A percentile compares a stretch with the other conserved stretches of the same genome.
Evolutionary conservation across 169 alveolate species (phyloP).

Genomic region (Blepharisma undulans): DNA sequence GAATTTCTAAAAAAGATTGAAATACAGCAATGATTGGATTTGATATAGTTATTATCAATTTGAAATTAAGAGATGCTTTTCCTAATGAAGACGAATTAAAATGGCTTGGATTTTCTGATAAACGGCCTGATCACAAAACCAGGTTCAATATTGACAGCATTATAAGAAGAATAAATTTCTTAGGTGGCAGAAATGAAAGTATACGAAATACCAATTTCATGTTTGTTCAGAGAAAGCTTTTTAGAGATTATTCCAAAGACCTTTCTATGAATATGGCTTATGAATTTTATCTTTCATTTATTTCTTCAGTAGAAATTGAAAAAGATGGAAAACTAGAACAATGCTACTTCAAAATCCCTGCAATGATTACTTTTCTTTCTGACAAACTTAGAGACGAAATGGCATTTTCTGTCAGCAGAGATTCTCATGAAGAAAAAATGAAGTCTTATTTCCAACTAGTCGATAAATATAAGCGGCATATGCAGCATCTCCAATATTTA

Average conservation of each 20-base stretch:
- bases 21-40: background rate
- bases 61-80: background rate
- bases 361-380: background rate
- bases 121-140: background rate
- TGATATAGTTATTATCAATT: conserved; percentile 18
- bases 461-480: background rate
- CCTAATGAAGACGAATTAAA: background rate
- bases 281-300: conserved; percentile 19
- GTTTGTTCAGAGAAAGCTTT: background rate
- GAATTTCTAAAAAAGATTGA: background rate
- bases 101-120: background rate
- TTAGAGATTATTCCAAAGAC: background rate
- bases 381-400: background rate
- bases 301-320: conserved; percentile 24
- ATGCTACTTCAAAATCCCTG: conserved; percentile 7
- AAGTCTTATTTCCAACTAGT: background rate
- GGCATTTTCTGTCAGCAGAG: background rate
- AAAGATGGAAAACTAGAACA: background rate
- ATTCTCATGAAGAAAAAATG: conserved; percentile 33
- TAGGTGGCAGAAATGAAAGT: background rate
- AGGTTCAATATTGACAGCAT: background rate
- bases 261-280: background rate
- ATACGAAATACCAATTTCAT: background rate
- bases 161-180: background rate
- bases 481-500: background rate